phyloP scores from a whole-genome alignment of 1,284 basidiomycete genomes.

The Lentinula novae-zelandiae region DNA sequence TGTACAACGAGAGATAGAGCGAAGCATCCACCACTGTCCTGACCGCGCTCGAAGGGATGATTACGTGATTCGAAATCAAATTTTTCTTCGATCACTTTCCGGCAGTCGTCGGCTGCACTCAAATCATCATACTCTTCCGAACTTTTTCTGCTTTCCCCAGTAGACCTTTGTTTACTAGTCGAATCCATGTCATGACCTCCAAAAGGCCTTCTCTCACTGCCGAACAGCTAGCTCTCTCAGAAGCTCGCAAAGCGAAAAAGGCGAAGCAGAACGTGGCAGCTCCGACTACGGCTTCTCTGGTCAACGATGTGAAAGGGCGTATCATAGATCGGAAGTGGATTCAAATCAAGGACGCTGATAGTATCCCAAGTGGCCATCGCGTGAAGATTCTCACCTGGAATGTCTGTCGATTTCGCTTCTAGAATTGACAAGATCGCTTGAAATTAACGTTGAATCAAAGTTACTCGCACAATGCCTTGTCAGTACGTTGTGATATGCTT shows the following conservation, averaged over 20 bases:
- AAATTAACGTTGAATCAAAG: constrained; percentile 33
- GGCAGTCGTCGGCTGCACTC: background rate
- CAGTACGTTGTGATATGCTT: constrained; percentile 46
- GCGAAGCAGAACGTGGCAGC: constrained; percentile 22
- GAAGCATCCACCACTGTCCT: background rate
- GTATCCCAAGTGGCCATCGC: constrained; percentile 18
- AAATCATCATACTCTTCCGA: background rate
- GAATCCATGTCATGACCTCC: constrained; percentile 10
- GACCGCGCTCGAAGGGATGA: background rate
- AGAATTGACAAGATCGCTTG: constrained; percentile 9
- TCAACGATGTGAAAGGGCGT: constrained; percentile 23
- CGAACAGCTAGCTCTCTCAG: constrained; percentile 52
- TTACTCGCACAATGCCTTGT: constrained; percentile 75
- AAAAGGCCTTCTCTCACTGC: constrained; percentile 34
- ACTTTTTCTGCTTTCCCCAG: background rate
- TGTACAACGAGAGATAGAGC: background rate
- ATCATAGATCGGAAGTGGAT: constrained; percentile 56
- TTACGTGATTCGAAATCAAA: background rate
- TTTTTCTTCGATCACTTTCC: background rate
- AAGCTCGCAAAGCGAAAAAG: constrained; percentile 52
- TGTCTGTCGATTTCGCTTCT: constrained; percentile 41
- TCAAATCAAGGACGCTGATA: constrained; percentile 23
- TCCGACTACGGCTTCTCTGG: constrained; percentile 14
- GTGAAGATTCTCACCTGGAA: constrained; percentile 76
- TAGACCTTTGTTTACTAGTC: background rate